Percentiles rank a stretch among this genome's conserved stretches.
Conservation (phyloP, 2,329 filamentous ascomycete genomes). For the Fusarium annulatum region DNA sequence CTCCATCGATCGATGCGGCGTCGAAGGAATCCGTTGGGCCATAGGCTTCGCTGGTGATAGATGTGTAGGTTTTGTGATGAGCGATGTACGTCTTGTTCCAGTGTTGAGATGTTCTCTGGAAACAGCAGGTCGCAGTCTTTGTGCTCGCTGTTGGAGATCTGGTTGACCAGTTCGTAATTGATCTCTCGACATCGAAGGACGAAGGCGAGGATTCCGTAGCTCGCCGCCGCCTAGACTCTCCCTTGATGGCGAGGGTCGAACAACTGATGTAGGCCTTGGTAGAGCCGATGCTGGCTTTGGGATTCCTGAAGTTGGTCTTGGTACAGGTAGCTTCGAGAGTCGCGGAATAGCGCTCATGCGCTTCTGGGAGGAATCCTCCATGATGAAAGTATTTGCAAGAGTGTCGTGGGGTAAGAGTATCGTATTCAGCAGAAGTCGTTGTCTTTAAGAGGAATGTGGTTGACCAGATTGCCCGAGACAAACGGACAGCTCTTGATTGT, state of each 20-base stretch:
- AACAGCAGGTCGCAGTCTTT: constrained; percentile 53
- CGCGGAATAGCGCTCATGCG: constrained; percentile 52
- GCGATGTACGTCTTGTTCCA: constrained; percentile 36
- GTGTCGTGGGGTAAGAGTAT: not conserved
- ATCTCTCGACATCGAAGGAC: constrained; percentile 54
- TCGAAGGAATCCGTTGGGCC: constrained; percentile 33
- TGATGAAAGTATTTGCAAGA: constrained; percentile 23
- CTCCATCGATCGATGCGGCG: constrained; percentile 33
- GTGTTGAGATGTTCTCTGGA: constrained; percentile 55
- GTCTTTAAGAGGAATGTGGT: constrained; percentile 27
- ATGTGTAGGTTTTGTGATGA: constrained; percentile 32
- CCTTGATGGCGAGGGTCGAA: constrained; percentile 47
- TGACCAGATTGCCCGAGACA: constrained; percentile 1
- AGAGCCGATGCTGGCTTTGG: constrained; percentile 45
- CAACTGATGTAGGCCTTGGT: constrained; percentile 42
- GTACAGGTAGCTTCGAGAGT: constrained; percentile 53
- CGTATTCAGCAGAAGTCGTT: not conserved
- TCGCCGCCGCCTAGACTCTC: constrained; percentile 47
- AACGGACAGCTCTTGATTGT: constrained; percentile 11
- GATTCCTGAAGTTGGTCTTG: constrained; percentile 48
- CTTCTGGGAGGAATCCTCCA: constrained; percentile 52
- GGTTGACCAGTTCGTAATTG: constrained; percentile 47
- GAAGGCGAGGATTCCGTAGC: constrained; percentile 55
- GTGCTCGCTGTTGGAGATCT: constrained; percentile 50
- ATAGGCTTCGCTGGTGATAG: constrained; percentile 31